Evolutionary conservation across 2,329 filamentous ascomycete species (phyloP).

Genomic region (Ascochyta clinopodiicola): DNA sequence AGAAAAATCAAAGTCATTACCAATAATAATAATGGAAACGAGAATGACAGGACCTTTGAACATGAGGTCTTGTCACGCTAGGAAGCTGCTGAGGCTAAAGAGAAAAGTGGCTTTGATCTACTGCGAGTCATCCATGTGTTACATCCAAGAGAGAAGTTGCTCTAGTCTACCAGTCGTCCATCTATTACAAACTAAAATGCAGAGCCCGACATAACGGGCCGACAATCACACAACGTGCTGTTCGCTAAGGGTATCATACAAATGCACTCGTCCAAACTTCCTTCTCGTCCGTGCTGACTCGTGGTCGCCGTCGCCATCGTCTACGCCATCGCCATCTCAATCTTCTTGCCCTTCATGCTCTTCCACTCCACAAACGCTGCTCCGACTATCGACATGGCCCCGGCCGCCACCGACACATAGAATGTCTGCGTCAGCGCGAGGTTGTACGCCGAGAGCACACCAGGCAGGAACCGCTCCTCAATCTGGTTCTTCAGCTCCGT

Average conservation of each 20-base stretch:
- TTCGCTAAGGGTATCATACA: constrained; percentile 22
- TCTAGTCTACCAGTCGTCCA: background rate
- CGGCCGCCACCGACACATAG: constrained; percentile 64
- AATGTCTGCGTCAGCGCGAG: constrained; percentile 65
- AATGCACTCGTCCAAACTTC: background rate
- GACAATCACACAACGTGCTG: background rate
- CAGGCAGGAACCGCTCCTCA: constrained; percentile 55
- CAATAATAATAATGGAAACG: no score
- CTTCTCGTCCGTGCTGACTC: constrained; percentile 10
- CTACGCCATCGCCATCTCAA: constrained; percentile 47
- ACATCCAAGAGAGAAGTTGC: constrained; percentile 1
- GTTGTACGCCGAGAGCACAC: constrained; percentile 71
- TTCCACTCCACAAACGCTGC: constrained; percentile 67
- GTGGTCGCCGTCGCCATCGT: constrained; percentile 31
- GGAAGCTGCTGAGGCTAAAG: no score
- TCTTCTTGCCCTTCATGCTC: constrained; percentile 67
- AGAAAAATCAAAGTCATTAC: no score
- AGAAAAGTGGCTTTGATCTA: no score
- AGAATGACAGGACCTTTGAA: background rate
- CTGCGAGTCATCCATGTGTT: no score
- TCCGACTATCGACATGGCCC: constrained; percentile 62
- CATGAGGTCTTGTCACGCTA: no score
- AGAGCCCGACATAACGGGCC: background rate
- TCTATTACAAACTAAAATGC: constrained; percentile 5
- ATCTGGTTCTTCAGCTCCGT: constrained; percentile 66